Evolutionary conservation across 2,329 filamentous ascomycete genomes (phyloP), one percentile per base, ranked within the genome.

Genomic region (Penicillium glabrum): DNA sequence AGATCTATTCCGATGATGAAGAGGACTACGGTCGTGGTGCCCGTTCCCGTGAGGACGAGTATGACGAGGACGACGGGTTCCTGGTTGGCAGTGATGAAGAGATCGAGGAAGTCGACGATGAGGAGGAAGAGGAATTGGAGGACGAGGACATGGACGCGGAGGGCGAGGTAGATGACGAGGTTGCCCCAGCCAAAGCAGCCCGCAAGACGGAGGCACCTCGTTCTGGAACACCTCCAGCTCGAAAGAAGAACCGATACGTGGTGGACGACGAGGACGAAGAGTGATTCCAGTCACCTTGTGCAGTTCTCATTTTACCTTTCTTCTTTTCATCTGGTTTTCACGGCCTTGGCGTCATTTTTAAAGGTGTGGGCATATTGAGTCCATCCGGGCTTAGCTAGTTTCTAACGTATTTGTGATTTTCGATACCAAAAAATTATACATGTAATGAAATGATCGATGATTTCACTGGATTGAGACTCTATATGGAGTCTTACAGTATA

Each of bases 11-110:
- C 1, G 78, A 80, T 53, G 78, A 80, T 27, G 80, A 81, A 61
- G 77, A 80, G 49, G 79, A 80, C 9, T 79, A 76, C 54, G 71
- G 74, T 27, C 74, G 76, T 26, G 72, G 77, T 43, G 72, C 75
- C 4, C 73, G 77, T 24, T 78, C 72, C 75, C 88, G 89, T 71
- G 86, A 92, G 72, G 89, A 96, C 74, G 88, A 93, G 67, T 93
- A 93, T 67, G 90, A 93, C 69, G 88, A 89, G 67, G 88, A 90
- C 47, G 90, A 93, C 68, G 89, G 89, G 52, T 93, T 93, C 75
- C 86, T 93, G 51, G 79, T 79, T 24, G 73, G 72, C 16, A 79
- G 77, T 46, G 79, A 81, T 49, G 79, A 81, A 64, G 79, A 81
- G 46, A 68, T 72, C 2, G 79, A 81, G 57, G 67, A 79, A 31